phyloP scores from a whole-genome alignment of 2,329 filamentous ascomycete species.

The Penicillium janthinellum region DNA sequence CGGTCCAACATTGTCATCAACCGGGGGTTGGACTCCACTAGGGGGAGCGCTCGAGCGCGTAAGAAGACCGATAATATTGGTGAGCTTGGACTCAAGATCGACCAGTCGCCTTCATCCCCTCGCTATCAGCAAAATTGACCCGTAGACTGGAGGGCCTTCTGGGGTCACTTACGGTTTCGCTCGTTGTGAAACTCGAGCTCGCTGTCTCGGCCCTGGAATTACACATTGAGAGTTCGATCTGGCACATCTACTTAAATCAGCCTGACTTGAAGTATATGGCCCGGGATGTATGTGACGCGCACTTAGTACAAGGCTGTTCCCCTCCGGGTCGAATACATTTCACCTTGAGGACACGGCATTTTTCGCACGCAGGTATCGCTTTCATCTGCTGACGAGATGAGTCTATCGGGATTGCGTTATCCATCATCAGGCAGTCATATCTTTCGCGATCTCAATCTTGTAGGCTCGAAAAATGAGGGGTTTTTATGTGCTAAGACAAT shows the following conservation, averaged over 20 bases:
- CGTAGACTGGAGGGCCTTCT: not conserved
- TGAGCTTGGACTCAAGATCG: not conserved
- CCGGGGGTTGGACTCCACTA: not conserved
- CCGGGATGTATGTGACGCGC: not conserved
- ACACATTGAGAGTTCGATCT: conserved; percentile 20
- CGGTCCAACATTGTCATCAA: not conserved
- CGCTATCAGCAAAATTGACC: not conserved
- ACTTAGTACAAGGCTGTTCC: conserved; percentile 21
- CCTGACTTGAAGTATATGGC: not conserved
- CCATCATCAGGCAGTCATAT: not conserved
- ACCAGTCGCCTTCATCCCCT: not conserved
- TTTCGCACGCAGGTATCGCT: conserved; percentile 20
- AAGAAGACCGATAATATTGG: not conserved
- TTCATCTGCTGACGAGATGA: conserved; percentile 5
- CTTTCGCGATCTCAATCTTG: not conserved
- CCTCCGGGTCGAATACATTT: conserved; percentile 19
- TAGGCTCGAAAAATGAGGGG: not conserved
- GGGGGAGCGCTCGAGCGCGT: not conserved
- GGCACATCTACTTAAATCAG: conserved; percentile 19
- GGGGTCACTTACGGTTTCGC: not conserved
- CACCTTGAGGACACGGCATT: conserved; percentile 25
- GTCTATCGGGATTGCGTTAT: not conserved
- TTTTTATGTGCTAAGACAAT: not conserved
- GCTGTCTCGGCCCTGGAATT: conserved; percentile 16
- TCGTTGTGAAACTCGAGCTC: conserved; percentile 9